phyloP scores from a whole-genome alignment of 768 basidiomycete genomes.

The Mycena venus region DNA sequence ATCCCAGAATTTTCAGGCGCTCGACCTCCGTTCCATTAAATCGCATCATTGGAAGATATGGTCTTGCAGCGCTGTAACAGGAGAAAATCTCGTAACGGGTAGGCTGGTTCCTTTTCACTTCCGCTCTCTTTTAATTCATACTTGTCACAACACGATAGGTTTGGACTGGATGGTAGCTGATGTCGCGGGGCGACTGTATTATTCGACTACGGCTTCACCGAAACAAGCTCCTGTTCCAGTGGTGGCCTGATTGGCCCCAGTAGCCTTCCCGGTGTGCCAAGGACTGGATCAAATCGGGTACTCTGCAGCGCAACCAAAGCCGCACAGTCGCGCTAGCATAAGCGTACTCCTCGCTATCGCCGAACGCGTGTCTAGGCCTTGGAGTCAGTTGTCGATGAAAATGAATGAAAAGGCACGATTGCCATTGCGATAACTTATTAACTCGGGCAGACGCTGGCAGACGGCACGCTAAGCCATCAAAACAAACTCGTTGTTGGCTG shows the following conservation, averaged over 20 bases:
- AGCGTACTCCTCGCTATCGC: conserved; percentile 16
- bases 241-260: conserved; percentile 31
- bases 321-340: neutral
- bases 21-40: conserved; percentile 84
- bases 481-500: conserved; percentile 12
- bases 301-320: neutral
- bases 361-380: conserved; percentile 6
- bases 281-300: conserved; percentile 28
- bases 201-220: conserved; percentile 56
- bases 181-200: conserved; percentile 90
- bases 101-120: conserved; percentile 1
- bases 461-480: neutral
- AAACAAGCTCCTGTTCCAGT: conserved; percentile 35
- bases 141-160: conserved; percentile 44
- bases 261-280: conserved; percentile 20
- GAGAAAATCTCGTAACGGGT: conserved; percentile 82
- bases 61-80: conserved; percentile 94
- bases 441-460: too few species aligned
- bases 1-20: conserved; percentile 62
- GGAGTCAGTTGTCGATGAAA: conserved; percentile 21
- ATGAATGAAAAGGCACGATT: conserved; percentile 24
- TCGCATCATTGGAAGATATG: conserved; percentile 93
- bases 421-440: conserved; percentile 22
- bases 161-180: conserved; percentile 94
- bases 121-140: neutral